Percentiles rank a stretch among this genome's conserved stretches.
Conservation (phyloP, 345 rosid genomes). For the Angophora floribunda region DNA sequence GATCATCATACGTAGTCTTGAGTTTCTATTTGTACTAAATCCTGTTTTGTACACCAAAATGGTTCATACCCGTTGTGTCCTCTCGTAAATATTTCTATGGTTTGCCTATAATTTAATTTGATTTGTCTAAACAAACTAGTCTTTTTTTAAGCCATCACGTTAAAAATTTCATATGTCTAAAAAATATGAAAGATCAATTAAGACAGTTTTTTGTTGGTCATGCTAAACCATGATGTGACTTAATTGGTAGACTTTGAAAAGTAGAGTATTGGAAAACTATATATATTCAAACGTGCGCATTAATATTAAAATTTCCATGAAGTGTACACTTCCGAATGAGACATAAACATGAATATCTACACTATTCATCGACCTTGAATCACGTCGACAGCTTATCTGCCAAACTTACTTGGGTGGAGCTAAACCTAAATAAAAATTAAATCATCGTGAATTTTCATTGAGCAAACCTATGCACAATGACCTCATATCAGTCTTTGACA, state of each 20-base stretch:
- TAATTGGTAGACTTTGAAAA: neutral
- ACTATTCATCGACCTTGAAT: neutral
- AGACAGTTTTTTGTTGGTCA: neutral
- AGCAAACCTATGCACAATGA: neutral
- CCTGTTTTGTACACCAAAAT: neutral
- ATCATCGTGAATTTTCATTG: neutral
- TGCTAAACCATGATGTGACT: neutral
- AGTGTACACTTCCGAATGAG: neutral
- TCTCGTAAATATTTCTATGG: neutral
- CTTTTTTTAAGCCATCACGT: neutral
- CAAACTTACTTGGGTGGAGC: neutral
- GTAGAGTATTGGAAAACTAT: neutral
- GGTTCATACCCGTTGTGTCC: neutral
- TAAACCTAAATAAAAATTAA: neutral
- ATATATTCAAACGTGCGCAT: neutral
- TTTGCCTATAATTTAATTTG: neutral
- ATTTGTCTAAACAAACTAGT: neutral
- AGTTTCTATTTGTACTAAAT: neutral
- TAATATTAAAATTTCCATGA: neutral
- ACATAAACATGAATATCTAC: neutral
- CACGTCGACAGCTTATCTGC: neutral
- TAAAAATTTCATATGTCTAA: neutral
- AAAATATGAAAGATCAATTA: neutral
- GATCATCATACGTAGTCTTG: neutral
- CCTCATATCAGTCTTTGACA: neutral